phyloP scores from a whole-genome alignment of 192 early-diverging fungal genomes.

The Backusella parvicylindrica region DNA sequence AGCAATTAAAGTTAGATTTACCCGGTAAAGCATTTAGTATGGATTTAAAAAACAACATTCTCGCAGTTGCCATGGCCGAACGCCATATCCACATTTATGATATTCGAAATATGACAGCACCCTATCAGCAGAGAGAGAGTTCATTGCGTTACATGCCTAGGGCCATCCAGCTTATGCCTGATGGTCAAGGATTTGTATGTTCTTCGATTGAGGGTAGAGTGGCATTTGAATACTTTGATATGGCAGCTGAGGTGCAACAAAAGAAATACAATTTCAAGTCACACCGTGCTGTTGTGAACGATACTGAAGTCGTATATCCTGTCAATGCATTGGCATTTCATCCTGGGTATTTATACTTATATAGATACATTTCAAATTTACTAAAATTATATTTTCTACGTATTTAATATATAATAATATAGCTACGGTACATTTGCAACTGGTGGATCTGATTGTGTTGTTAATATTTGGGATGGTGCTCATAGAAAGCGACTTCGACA shows the following conservation, averaged over 20 bases:
- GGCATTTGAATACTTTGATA: conserved; percentile 89
- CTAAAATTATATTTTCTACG: background rate
- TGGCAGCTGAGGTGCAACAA: conserved; percentile 55
- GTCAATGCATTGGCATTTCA: conserved; percentile 93
- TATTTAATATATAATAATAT: too few relatives aligned
- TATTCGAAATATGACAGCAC: conserved; percentile 72
- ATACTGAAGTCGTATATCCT: conserved; percentile 83
- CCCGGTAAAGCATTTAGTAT: conserved; percentile 84
- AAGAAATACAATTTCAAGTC: conserved; percentile 98
- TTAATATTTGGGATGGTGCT: conserved; percentile 90
- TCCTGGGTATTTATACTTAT: conserved; percentile 59
- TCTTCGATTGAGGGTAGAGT: conserved; percentile 94
- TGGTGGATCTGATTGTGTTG: conserved; percentile 90
- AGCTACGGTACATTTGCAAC: conserved; percentile 93
- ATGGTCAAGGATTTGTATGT: conserved; percentile 80
- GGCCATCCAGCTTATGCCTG: conserved; percentile 80
- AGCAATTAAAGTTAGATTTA: conserved; percentile 44
- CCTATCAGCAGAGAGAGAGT: conserved; percentile 69
- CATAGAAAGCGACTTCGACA: conserved; percentile 87
- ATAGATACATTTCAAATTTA: conserved; percentile 5
- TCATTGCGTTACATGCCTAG: conserved; percentile 90
- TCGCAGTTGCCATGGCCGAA: conserved; percentile 82
- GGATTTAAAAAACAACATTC: conserved; percentile 65
- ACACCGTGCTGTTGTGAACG: conserved; percentile 78
- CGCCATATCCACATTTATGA: conserved; percentile 82